These are phyloP conservation scores for Tubosaeta sp. DNA, from an alignment of 768 basidiomycete genomes.

Conservation along the genomic window DNA sequence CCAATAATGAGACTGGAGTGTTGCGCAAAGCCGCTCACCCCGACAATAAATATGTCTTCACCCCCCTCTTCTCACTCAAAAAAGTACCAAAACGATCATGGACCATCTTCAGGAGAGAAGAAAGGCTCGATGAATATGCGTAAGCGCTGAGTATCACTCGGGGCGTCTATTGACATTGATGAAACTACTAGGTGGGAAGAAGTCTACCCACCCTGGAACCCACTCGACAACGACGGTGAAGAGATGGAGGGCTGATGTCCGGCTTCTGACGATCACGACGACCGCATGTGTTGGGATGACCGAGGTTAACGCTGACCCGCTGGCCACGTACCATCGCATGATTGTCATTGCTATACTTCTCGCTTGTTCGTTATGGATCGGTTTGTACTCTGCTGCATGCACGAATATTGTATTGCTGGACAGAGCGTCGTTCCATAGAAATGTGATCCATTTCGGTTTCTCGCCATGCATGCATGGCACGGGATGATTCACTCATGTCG, in stretches of 20 bases:
- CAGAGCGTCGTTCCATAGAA: too few relatives aligned
- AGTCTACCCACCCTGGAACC: slow-evolving; percentile 17
- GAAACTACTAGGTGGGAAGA: slow-evolving; percentile 11
- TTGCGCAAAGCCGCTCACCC: slow-evolving; percentile 1
- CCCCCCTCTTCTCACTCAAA: slow-evolving; percentile 8
- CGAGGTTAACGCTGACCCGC: too few relatives aligned
- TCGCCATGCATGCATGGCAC: too few relatives aligned
- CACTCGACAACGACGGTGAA: slow-evolving; percentile 14
- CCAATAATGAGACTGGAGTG: background rate
- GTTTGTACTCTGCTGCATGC: background rate
- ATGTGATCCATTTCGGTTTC: too few relatives aligned
- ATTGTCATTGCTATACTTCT: background rate
- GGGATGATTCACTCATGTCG: too few relatives aligned
- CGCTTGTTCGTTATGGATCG: background rate
- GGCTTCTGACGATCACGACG: too few relatives aligned
- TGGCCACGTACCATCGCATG: too few relatives aligned
- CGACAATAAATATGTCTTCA: slow-evolving; percentile 4
- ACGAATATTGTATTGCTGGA: too few relatives aligned
- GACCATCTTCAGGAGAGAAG: slow-evolving; percentile 4
- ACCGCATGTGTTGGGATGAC: too few relatives aligned
- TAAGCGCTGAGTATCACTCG: background rate
- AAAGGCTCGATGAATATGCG: slow-evolving; percentile 3
- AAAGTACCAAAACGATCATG: background rate
- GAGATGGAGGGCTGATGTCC: too few relatives aligned
- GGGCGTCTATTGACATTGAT: background rate